Conservation (phyloP, 1,139 yeast species). For the Scheffersomyces lignicola region DNA sequence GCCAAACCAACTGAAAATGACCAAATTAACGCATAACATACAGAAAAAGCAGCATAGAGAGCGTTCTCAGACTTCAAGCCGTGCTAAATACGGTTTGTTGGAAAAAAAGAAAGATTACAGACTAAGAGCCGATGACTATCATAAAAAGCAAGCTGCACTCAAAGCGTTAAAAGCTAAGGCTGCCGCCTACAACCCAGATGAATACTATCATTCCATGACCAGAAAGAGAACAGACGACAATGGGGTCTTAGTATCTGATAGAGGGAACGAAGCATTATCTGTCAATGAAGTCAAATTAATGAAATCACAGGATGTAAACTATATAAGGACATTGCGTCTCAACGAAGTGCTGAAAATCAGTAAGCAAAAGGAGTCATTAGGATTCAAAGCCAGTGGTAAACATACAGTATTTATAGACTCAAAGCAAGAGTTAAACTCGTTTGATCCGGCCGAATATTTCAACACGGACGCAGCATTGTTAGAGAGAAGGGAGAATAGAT, state of each 20-base stretch:
- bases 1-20: constrained; percentile 47
- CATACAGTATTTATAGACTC: constrained; percentile 87
- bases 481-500: constrained; percentile 68
- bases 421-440: constrained; percentile 52
- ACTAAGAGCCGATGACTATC: constrained; percentile 85
- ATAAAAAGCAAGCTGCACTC: constrained; percentile 82
- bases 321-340: constrained; percentile 73
- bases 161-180: constrained; percentile 76
- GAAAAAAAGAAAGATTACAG: constrained; percentile 96
- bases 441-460: constrained; percentile 66
- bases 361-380: constrained; percentile 54
- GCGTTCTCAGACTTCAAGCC: constrained; percentile 77
- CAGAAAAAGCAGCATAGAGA: constrained; percentile 96
- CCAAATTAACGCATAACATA: constrained; percentile 78
- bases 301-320: constrained; percentile 88
- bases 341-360: constrained; percentile 68
- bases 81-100: constrained; percentile 76
- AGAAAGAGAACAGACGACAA: constrained; percentile 60
- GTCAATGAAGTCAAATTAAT: constrained; percentile 77
- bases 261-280: constrained; percentile 63
- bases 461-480: constrained; percentile 68
- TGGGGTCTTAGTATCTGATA: constrained; percentile 67
- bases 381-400: constrained; percentile 59
- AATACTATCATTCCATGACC: constrained; percentile 92
- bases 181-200: constrained; percentile 84